These are phyloP conservation scores for Chenopodium suecicum DNA, from an alignment of 148 eudicot genomes.

Conservation along the genomic window DNA sequence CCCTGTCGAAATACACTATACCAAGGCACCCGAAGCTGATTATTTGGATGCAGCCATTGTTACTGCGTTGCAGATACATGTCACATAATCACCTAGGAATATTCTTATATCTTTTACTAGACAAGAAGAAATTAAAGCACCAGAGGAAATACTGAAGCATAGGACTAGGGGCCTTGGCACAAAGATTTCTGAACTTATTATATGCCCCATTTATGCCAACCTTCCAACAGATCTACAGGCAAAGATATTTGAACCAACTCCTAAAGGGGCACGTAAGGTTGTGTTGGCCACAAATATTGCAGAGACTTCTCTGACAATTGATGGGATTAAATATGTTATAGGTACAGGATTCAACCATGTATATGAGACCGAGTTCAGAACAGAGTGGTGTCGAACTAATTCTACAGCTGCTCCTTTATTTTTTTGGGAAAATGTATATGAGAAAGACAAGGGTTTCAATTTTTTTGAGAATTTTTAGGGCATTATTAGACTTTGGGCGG, in stretches of 20 bases:
- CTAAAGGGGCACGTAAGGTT: slow-evolving; percentile 73
- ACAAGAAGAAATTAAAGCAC: slow-evolving; percentile 82
- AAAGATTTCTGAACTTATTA: slow-evolving; percentile 62
- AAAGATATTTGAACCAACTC: slow-evolving; percentile 73
- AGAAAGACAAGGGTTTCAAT: too few relatives aligned
- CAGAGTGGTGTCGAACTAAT: too few relatives aligned
- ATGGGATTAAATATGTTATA: slow-evolving; percentile 76
- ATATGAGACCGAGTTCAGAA: too few relatives aligned
- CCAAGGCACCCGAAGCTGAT: slow-evolving; percentile 87
- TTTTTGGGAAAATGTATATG: too few relatives aligned
- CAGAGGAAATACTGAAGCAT: slow-evolving; percentile 60
- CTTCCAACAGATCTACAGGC: slow-evolving; percentile 75
- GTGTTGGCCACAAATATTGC: slow-evolving; percentile 86
- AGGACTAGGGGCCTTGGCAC: slow-evolving; percentile 62
- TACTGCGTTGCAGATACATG: slow-evolving; percentile 79
- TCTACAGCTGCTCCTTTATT: too few relatives aligned
- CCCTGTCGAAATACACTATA: slow-evolving; percentile 80
- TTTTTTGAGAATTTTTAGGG: too few relatives aligned
- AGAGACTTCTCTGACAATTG: slow-evolving; percentile 81
- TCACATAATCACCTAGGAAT: slow-evolving; percentile 68
- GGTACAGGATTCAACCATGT: slow-evolving; percentile 53
- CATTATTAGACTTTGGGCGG: too few relatives aligned
- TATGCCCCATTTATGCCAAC: slow-evolving; percentile 74
- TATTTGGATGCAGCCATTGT: slow-evolving; percentile 94
- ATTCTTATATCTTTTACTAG: slow-evolving; percentile 72